Percentiles rank a stretch among this genome's conserved stretches.
Conservation (phyloP, 768 basidiomycete genomes). For the Sporobolomyces phaffii region DNA sequence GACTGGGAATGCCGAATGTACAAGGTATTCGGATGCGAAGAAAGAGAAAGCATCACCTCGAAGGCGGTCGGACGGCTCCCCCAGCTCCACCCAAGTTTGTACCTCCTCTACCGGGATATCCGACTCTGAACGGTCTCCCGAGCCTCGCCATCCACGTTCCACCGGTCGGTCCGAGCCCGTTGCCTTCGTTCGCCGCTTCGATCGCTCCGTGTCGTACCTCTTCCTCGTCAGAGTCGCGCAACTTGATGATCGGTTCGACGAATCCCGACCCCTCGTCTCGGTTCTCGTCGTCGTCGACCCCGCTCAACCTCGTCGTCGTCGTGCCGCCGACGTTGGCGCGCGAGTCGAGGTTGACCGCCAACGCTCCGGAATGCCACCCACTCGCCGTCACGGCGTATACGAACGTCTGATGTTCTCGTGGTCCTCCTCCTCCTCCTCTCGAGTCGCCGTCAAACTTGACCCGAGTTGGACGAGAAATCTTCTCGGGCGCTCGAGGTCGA, state of each 20-base stretch:
- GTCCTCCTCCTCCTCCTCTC: slow-evolving; percentile 37
- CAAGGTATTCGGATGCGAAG: too few species aligned
- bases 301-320: too few species aligned
- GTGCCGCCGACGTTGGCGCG: too few species aligned
- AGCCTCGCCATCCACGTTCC: slow-evolving; percentile 17
- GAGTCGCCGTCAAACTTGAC: slow-evolving; percentile 59
- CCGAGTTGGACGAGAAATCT: slow-evolving; percentile 59
- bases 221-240: not conserved
- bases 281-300: too few species aligned
- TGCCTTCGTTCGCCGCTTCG: not conserved
- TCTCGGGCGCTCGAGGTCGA: slow-evolving; percentile 47
- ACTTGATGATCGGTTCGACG: slow-evolving; percentile 17
- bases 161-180: not conserved
- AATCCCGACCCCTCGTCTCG: too few species aligned
- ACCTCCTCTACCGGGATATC: not conserved
- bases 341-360: slow-evolving; percentile 64
- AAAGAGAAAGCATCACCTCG: not conserved
- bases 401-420: slow-evolving; percentile 62
- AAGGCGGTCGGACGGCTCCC: not conserved
- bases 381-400: slow-evolving; percentile 74
- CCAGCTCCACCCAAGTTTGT: not conserved
- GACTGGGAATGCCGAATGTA: too few species aligned
- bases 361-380: slow-evolving; percentile 87
- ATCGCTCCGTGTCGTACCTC: not conserved
- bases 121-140: slow-evolving; percentile 10